Evolutionary conservation across 176 grass and related monocot genomes (phyloP).

Genomic region (Avena insularis): DNA sequence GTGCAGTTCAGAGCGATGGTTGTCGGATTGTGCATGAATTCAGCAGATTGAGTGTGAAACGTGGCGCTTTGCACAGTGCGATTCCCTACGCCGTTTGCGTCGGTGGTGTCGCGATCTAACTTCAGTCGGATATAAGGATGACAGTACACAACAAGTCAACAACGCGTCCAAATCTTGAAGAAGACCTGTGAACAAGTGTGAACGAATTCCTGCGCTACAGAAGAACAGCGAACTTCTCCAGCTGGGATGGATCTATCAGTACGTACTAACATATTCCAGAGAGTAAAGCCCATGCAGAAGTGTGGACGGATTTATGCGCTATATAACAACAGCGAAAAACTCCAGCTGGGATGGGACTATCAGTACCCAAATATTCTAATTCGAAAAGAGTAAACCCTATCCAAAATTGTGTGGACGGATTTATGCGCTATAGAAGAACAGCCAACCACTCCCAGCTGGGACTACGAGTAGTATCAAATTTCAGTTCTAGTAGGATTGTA

Average conservation of each 20-base stretch:
- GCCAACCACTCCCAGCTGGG: not conserved
- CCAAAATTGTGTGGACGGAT: constrained; percentile 33
- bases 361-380: not conserved
- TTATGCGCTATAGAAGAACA: not conserved
- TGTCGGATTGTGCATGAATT: constrained; percentile 18
- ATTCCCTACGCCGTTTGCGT: not conserved
- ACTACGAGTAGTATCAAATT: no score
- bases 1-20: constrained; percentile 1
- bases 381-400: not conserved
- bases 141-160: not conserved
- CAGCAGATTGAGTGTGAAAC: constrained; percentile 44
- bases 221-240: not conserved
- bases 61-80: constrained; percentile 13
- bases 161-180: constrained; percentile 28
- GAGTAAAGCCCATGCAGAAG: not conserved
- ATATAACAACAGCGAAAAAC: not conserved
- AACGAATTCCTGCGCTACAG: constrained; percentile 23
- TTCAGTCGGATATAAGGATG: not conserved
- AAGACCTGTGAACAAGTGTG: constrained; percentile 14
- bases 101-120: not conserved
- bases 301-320: constrained; percentile 20
- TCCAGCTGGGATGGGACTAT: constrained; percentile 10
- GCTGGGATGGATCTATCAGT: not conserved
- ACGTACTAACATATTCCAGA: not conserved
- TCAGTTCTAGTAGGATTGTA: no score